These are phyloP conservation scores for Adansonia rubrostipa DNA, from an alignment of 441 rosid genomes.

Conservation along the genomic window DNA sequence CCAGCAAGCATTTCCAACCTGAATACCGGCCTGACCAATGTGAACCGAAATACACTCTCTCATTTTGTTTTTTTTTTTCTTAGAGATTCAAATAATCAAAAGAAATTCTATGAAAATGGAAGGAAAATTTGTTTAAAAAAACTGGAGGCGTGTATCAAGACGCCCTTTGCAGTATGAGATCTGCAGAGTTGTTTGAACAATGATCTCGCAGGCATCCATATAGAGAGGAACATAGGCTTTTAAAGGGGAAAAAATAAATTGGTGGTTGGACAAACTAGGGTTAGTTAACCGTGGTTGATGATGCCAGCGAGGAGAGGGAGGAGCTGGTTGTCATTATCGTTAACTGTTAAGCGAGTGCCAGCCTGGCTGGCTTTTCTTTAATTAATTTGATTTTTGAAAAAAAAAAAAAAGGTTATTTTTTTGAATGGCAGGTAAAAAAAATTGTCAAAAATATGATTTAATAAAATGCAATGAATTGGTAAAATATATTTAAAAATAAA, in stretches of 20 bases:
- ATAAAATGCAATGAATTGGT: too few species aligned
- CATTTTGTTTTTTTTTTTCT: not conserved
- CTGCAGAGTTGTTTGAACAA: not conserved
- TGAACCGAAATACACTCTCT: conserved; percentile 32
- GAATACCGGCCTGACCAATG: conserved; percentile 33
- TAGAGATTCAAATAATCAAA: not conserved
- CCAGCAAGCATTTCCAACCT: conserved; percentile 34
- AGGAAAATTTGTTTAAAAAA: not conserved
- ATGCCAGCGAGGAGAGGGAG: conserved; percentile 16
- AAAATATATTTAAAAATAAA: too few species aligned
- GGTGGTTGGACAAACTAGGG: conserved; percentile 6
- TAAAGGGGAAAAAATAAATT: not conserved
- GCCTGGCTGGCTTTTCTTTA: not conserved
- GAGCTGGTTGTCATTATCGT: conserved; percentile 6
- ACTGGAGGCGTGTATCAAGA: conserved; percentile 27
- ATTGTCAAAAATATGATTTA: too few species aligned
- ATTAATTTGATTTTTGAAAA: not conserved
- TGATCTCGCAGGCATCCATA: not conserved
- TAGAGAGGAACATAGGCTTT: not conserved
- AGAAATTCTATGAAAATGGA: not conserved
- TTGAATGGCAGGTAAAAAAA: too few species aligned
- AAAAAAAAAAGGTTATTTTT: not conserved
- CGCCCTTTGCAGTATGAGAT: conserved; percentile 11
- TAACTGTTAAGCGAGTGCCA: not conserved
- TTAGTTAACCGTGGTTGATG: conserved; percentile 27